Conservation (phyloP, 192 early-diverging fungal species). For the Linnemannia exigua region DNA sequence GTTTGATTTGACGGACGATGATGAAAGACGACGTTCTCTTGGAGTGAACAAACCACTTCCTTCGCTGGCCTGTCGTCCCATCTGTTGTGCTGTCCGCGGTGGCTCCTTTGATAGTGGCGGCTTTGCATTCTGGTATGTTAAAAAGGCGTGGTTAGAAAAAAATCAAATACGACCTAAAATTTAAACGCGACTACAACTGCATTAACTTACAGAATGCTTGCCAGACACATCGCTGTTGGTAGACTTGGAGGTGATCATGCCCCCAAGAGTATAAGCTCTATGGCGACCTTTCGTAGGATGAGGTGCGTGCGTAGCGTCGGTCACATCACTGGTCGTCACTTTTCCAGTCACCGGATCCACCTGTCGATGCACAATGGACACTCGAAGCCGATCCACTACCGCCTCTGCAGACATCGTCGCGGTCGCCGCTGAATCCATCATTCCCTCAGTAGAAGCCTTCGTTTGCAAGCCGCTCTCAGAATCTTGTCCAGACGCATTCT, state of each 20-base stretch:
- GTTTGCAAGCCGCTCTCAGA: neutral
- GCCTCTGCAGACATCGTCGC: neutral
- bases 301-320: neutral
- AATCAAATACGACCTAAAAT: neutral
- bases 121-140: constrained; percentile 7
- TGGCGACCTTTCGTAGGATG: constrained; percentile 21
- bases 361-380: constrained; percentile 1
- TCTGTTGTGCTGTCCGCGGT: neutral
- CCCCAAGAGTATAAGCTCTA: constrained; percentile 36
- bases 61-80: constrained; percentile 38
- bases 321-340: neutral
- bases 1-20: constrained; percentile 34
- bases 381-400: constrained; percentile 10
- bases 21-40: constrained; percentile 31
- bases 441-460: neutral
- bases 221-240: neutral
- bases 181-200: neutral
- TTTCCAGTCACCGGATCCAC: neutral
- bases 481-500: neutral
- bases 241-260: constrained; percentile 14
- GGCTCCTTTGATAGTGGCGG: constrained; percentile 15
- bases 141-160: neutral
- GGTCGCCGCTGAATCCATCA: neutral
- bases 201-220: constrained; percentile 3
- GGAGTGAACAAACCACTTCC: neutral